phyloP scores from a whole-genome alignment of 441 rosid genomes.

The Melastoma candidum region DNA sequence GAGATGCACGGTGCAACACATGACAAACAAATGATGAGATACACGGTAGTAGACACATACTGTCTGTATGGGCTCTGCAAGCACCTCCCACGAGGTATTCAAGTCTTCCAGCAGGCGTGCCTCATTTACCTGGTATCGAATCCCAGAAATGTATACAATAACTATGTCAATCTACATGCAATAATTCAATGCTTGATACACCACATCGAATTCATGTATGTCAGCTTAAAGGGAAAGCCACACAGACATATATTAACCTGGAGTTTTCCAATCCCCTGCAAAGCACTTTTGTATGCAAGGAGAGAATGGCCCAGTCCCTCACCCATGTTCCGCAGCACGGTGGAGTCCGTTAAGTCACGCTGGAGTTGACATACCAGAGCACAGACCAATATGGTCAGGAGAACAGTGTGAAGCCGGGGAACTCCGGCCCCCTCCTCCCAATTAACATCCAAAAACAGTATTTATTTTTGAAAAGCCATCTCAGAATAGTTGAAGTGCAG shows the following conservation, averaged over 20 bases:
- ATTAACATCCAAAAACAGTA: too few species aligned
- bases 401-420: too few species aligned
- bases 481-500: too few species aligned
- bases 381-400: not conserved
- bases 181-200: too few species aligned
- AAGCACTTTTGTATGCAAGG: conserved; percentile 79
- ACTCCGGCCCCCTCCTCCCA: too few species aligned
- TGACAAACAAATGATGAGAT: not conserved
- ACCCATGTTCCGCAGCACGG: conserved; percentile 89
- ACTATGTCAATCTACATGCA: too few species aligned
- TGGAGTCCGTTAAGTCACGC: conserved; percentile 95
- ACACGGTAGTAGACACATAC: conserved; percentile 23
- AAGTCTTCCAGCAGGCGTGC: conserved; percentile 63
- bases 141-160: not conserved
- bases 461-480: too few species aligned
- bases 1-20: not conserved
- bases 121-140: conserved; percentile 55
- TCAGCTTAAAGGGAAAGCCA: conserved; percentile 3
- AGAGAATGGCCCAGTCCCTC: conserved; percentile 92
- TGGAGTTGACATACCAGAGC: conserved; percentile 22
- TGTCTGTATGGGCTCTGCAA: conserved; percentile 89
- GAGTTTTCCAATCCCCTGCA: conserved; percentile 77
- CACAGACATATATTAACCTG: conserved; percentile 34
- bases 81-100: conserved; percentile 88
- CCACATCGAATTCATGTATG: too few species aligned